Base-by-base conservation (phyloP, 441 rosid species). In the Macaranga tanarius region DNA sequence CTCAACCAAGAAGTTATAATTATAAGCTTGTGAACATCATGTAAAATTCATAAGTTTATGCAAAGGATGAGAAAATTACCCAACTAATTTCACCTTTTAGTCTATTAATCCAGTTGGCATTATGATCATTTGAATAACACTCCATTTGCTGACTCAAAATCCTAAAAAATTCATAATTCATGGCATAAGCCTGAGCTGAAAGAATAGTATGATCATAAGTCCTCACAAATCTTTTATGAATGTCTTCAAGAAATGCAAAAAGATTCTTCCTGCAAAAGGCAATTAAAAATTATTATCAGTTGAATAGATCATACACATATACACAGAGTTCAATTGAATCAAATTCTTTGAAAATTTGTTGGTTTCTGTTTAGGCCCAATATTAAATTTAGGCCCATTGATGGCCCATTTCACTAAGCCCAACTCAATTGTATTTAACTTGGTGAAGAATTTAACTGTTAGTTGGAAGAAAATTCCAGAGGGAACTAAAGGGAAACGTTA, bases 161-260 rank as follows among this genome's bases (percentile, higher is more conserved):
- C 84, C 98, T 88, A 13, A 98, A 92, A 66, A 92, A 92, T 23
- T 92, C 99, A 79, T 90, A 97, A 67, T 95, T 91, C 98, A 95
- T 92, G 51, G 86, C 92, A 79, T 91, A 95, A 60, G 98, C 93
- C 73, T 78, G 91, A 22, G 99, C 97, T 17, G 93, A 80, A 72
- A 83, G 89, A 69, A 91, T 87, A 0, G 92, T 92, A 2, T 95
- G 88, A 59, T 93, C 95, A 26, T 91, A 92, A 19, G 88, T 86
- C 82, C 84, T 86, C 76, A 88, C 96, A 84, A 91, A 95, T 81
- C 88, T 88, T 89, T 95, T 91, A 81, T 95, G 98, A 55, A 95
- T 90, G 51, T 95, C 99, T 77, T 92, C 97, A 61, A 94, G 88
- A 83, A 90, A 94, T 26, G 96, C 86, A 86, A 94, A 92, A 40